phyloP scores from a whole-genome alignment of 2,329 filamentous ascomycete genomes.

The Botrytis elliptica region DNA sequence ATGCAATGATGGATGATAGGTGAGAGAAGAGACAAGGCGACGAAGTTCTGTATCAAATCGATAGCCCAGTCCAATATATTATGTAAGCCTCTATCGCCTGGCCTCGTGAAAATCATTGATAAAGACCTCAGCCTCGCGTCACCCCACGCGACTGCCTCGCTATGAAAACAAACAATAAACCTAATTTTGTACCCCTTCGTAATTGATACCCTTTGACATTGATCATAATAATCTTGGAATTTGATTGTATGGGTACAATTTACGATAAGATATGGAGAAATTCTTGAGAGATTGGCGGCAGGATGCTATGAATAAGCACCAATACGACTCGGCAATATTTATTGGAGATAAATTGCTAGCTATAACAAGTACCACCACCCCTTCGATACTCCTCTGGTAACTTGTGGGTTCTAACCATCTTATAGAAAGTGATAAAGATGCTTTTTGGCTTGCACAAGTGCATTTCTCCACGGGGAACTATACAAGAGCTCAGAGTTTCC shows the following conservation, averaged over 20 bases:
- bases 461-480: conserved; percentile 97
- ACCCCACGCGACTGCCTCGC: conserved; percentile 12
- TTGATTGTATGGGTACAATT: background rate
- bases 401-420: conserved; percentile 21
- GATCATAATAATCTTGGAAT: background rate
- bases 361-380: conserved; percentile 71
- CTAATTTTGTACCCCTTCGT: background rate
- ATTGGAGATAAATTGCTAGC: conserved; percentile 96
- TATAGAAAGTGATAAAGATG: conserved; percentile 86
- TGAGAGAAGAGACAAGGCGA: background rate
- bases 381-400: background rate
- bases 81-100: background rate
- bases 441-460: conserved; percentile 96
- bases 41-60: background rate
- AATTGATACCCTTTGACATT: background rate
- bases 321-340: conserved; percentile 95
- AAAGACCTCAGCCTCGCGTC: conserved; percentile 23
- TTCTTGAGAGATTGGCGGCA: conserved; percentile 94
- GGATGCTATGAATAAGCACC: conserved; percentile 91
- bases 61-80: background rate
- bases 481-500: conserved; percentile 82
- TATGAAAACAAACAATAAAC: conserved; percentile 13
- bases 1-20: background rate
- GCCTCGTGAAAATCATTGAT: background rate
- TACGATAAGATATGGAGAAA: conserved; percentile 68